Base-by-base conservation (phyloP, 805 yeast species). In the Candida cerambycidarum region DNA sequence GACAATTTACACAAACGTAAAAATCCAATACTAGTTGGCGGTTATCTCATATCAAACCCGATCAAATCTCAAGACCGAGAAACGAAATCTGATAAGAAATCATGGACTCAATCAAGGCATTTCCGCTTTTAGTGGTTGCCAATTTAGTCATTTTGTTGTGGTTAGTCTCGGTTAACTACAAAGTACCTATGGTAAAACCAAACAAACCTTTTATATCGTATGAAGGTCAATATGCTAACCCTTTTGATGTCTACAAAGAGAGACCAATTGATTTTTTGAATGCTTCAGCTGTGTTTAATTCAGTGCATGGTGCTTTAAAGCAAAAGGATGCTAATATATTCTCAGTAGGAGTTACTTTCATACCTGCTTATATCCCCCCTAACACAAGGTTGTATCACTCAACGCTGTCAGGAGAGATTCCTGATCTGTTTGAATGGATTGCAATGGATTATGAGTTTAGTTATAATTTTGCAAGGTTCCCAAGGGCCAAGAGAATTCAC, bases 371-470 rank as follows among this genome's bases (percentile, higher is more conserved):
- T 42, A 66, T 82, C 17, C 84, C 85, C 0, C 67, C 75, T 33
- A 83, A 83, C 3, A 79, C 85, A 0, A 51, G 76, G 28, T 52
- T 82, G 39, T 82, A 78, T 44, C 86, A 81, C 56, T 66, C 82
- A 0, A 78, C 78, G 3, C 42, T 47, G 3, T 46, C 54, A n/a
- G 67, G 69, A 0, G 43, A 53, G 3, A 50, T 78, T 8, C 84
- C 85, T 1, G 54, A 55, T 0, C 53, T 65, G 17, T 70, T 70
- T 24, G 86, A 82, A 55, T 81, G 87, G 86, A 60, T 79, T 9
- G 87, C 86, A 1, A 64, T 80, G 73, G 83, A 80, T 54, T 74
- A 67, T 48, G 85, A 81, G 51, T 80, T 80, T 58, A 76, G 83
- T 48, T 78, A 73, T 47, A 59, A 56, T 44, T 80, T 79, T 62